phyloP scores from a whole-genome alignment of 345 rosid species.

The Eucalyptus grandis region DNA sequence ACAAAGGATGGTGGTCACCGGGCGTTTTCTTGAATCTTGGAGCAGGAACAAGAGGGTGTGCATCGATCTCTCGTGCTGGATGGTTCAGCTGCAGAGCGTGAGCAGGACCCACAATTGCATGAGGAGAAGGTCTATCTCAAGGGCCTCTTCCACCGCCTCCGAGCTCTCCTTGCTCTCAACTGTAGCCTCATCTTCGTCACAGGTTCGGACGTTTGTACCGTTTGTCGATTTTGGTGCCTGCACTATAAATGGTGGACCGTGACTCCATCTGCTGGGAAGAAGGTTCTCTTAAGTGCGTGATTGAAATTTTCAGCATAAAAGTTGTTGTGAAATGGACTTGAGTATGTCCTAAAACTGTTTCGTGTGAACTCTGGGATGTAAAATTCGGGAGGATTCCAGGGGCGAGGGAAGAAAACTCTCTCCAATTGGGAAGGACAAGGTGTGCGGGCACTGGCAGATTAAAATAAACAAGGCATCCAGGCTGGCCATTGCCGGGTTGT shows the following conservation, averaged over 20 bases:
- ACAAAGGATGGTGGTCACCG: background rate
- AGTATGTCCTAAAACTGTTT: too few relatives aligned
- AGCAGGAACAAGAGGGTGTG: slow-evolving; percentile 82
- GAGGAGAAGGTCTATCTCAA: slow-evolving; percentile 52
- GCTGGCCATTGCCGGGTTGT: background rate
- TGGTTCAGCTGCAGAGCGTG: slow-evolving; percentile 73
- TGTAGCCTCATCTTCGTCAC: slow-evolving; percentile 70
- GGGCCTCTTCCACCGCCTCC: slow-evolving; percentile 72
- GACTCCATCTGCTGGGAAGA: background rate
- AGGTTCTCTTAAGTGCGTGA: background rate
- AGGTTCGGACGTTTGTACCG: slow-evolving; percentile 12
- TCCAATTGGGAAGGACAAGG: too few relatives aligned
- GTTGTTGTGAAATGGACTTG: background rate
- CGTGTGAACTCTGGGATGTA: too few relatives aligned
- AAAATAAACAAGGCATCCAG: too few relatives aligned
- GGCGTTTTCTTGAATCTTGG: background rate
- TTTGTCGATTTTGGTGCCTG: background rate
- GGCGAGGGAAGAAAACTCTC: too few relatives aligned
- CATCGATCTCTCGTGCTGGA: slow-evolving; percentile 94
- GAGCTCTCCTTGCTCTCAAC: slow-evolving; percentile 88
- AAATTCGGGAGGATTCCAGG: too few relatives aligned
- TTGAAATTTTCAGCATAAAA: background rate
- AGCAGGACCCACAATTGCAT: slow-evolving; percentile 45
- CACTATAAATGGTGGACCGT: background rate
- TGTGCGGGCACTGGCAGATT: rapidly evolving